Evolutionary conservation across 78 protist species (phyloP).

Genomic region (Dictyostelium purpureum): DNA sequence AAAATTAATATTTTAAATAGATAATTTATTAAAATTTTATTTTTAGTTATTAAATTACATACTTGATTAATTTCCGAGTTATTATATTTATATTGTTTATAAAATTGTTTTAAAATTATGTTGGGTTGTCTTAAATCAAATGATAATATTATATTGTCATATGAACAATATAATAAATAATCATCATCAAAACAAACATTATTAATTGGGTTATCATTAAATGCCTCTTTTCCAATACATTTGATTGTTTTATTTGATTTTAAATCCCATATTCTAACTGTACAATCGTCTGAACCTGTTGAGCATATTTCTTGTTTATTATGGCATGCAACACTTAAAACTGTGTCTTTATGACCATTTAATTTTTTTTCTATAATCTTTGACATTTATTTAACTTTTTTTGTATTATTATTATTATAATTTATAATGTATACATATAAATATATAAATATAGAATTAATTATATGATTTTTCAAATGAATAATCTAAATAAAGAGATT

Average conservation of each 20-base stretch:
- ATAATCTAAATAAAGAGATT: too few relatives aligned
- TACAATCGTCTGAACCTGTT: conserved; percentile 33
- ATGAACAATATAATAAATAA: conserved; percentile 40
- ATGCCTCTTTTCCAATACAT: neutral
- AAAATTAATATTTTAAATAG: neutral
- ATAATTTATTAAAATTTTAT: too few relatives aligned
- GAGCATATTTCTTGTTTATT: neutral
- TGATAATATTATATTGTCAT: conserved; percentile 5
- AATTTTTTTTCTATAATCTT: conserved; percentile 19
- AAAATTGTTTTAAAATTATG: conserved; percentile 13
- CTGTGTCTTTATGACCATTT: conserved; percentile 61
- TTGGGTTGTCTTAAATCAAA: conserved; percentile 35
- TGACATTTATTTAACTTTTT: too few relatives aligned
- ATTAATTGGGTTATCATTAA: conserved; percentile 13
- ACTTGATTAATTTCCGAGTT: conserved; percentile 49
- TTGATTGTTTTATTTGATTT: conserved; percentile 2
- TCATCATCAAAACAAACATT: conserved; percentile 35
- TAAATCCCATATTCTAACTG: conserved; percentile 64
- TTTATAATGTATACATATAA: neutral
- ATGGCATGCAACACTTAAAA: conserved; percentile 7
- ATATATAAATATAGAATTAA: neutral
- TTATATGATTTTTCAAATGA: too few relatives aligned
- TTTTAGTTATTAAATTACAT: neutral
- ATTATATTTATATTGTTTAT: conserved; percentile 3
- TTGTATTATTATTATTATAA: neutral